phyloP scores from a whole-genome alignment of 352 stramenopile species.

The Thalassiosira delicatula region DNA sequence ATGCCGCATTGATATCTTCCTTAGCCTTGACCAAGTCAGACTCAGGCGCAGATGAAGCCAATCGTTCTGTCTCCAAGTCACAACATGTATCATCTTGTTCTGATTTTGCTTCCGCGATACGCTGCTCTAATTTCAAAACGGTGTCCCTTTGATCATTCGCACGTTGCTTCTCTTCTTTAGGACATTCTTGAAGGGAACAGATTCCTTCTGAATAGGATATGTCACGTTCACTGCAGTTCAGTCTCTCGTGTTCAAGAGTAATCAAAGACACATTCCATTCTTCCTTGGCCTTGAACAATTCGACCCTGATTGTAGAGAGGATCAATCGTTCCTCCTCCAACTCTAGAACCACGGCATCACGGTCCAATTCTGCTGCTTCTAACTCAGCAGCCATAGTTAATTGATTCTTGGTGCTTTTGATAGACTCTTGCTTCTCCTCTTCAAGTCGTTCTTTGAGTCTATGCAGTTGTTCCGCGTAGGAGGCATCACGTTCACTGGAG shows the following conservation, averaged over 20 bases:
- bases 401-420: constrained; percentile 14
- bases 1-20: constrained; percentile 17
- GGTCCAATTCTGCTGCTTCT: constrained; percentile 21
- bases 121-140: constrained; percentile 19
- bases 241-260: constrained; percentile 19
- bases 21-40: constrained; percentile 27
- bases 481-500: background rate
- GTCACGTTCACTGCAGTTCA: background rate
- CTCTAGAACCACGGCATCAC: constrained; percentile 27
- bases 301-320: background rate
- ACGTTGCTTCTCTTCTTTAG: constrained; percentile 18
- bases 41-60: background rate
- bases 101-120: constrained; percentile 3
- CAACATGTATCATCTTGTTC: constrained; percentile 3
- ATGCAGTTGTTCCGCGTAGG: background rate
- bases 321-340: constrained; percentile 1
- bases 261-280: background rate
- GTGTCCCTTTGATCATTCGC: constrained; percentile 13
- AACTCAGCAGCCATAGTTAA: constrained; percentile 10
- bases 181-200: constrained; percentile 12
- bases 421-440: background rate
- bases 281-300: constrained; percentile 18
- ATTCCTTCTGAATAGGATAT: background rate
- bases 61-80: background rate
- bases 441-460: background rate